Base-by-base conservation (phyloP, 1,284 basidiomycete genomes). In the Apiotrichum akiyoshidainum region DNA sequence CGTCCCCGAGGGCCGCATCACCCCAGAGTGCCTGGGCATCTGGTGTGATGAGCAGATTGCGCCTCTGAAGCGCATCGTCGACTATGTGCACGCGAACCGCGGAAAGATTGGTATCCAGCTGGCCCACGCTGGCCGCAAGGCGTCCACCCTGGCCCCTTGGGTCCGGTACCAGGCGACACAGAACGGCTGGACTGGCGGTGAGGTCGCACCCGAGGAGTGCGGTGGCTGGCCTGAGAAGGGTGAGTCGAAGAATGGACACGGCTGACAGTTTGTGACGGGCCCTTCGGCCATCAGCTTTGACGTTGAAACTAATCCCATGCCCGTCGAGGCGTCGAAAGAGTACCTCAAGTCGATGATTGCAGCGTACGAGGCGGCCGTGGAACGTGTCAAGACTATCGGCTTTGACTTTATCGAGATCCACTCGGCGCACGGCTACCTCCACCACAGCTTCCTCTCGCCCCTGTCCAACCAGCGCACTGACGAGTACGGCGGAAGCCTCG, bases 401-500 rank as follows among this genome's bases (percentile, higher is more conserved):
- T 89, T 85, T 71, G 89, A 93, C 75, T 89, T 88, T 65, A 86
- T 93, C 58, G 89, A 93, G 66, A 71, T 90, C n/a, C 89, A 90
- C 72, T 83, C 79, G 52, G 84, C 87, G 1, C 87, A 90, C 68
- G 73, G 86, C n/a, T 87, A 87, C 72, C 80, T 86, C 26, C 22
- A 85, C 4, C 82, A 85, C 69, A 70, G 74, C 31, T 90, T 89
- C 75, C 67, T 85, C 17, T 88, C 86, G 7, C 88, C 88, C 0
- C 67, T 89, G 22, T 86, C 86, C 41, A 90, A 90, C 78, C 73
- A 73, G 13, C 84, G 88, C 44, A 81, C 79, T 9, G 89, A 90
- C 75, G 51, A 79, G 34, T 89, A 87, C 68, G 89, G 89, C n/a
- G 89, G 89, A 2, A 74, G 80, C 10, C 80, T 90, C 46, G 84